Percentiles rank a stretch among this genome's conserved stretches.
phyloP scores from a whole-genome alignment of 345 rosid genomes.

The Mercurialis annua region DNA sequence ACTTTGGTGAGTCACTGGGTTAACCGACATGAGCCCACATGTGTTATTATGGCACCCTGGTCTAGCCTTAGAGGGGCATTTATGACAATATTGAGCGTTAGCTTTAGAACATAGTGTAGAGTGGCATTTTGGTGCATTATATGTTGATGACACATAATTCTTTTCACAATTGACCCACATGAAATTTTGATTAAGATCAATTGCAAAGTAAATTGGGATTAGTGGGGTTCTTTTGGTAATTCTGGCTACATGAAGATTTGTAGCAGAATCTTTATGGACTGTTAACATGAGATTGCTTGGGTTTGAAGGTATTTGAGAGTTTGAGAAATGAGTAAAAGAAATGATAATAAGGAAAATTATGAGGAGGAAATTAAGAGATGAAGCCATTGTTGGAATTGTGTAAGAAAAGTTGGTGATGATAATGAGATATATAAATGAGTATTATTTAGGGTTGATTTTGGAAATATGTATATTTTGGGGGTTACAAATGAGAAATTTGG shows the following conservation, averaged over 20 bases:
- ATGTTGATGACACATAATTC: conserved; percentile 32
- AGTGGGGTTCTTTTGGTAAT: conserved; percentile 26
- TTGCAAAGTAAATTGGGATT: conserved; percentile 15
- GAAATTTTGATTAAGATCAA: conserved; percentile 26
- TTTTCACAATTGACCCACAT: conserved; percentile 24
- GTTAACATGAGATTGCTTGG: conserved; percentile 26
- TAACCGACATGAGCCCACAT: conserved; percentile 32
- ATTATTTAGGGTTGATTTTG: conserved; percentile 5
- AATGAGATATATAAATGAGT: background rate
- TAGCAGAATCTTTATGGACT: conserved; percentile 15
- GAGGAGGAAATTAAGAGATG: conserved; percentile 1
- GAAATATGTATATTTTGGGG: background rate
- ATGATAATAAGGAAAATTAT: conserved; percentile 12
- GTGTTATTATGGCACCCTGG: conserved; percentile 43
- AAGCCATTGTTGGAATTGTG: conserved; percentile 19
- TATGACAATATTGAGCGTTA: conserved; percentile 11
- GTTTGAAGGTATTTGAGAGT: conserved; percentile 7
- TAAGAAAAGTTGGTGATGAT: background rate
- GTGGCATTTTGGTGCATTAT: conserved; percentile 31
- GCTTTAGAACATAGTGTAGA: conserved; percentile 31
- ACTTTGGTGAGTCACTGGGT: conserved; percentile 22
- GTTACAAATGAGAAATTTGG: conserved; percentile 5
- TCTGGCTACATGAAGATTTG: conserved; percentile 25
- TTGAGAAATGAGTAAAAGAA: background rate
- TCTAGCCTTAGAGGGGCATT: conserved; percentile 18